These are phyloP conservation scores for Casaregolazyma suthepensis DNA, from an alignment of 1,139 yeast genomes.

Conservation along the genomic window DNA sequence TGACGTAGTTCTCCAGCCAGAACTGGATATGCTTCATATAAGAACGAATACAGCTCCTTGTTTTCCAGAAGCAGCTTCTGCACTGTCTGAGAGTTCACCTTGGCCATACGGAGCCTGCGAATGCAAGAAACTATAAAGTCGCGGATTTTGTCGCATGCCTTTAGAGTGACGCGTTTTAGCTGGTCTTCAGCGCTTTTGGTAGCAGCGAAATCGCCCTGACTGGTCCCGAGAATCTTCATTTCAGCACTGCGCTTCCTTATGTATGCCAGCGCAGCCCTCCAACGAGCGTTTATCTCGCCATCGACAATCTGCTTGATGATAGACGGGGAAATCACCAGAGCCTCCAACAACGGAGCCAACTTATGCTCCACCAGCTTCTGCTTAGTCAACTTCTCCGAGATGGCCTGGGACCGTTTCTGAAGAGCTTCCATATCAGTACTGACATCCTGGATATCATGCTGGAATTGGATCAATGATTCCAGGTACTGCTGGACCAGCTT, in stretches of 20 bases:
- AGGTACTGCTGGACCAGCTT: conserved; percentile 35
- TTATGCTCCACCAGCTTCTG: conserved; percentile 53
- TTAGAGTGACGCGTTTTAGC: conserved; percentile 41
- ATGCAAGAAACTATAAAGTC: conserved; percentile 62
- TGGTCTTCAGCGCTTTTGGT: conserved; percentile 33
- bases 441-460: conserved; percentile 49
- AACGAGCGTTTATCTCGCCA: conserved; percentile 30
- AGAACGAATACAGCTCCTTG: conserved; percentile 54
- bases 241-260: conserved; percentile 22
- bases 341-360: conserved; percentile 67
- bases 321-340: conserved; percentile 66
- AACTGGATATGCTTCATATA: conserved; percentile 50
- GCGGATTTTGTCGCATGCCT: conserved; percentile 67
- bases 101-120: conserved; percentile 51
- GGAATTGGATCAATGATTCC: conserved; percentile 45
- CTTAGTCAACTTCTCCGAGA: conserved; percentile 51
- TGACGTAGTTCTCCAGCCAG: conserved; percentile 68
- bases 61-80: conserved; percentile 60
- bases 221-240: conserved; percentile 14
- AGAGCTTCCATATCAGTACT: conserved; percentile 54
- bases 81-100: conserved; percentile 58
- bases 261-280: conserved; percentile 32
- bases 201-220: conserved; percentile 17
- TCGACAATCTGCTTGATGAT: conserved; percentile 28
- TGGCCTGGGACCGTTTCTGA: conserved; percentile 50